phyloP scores from a whole-genome alignment of 139 green algal genomes.

The Dunaliella primolecta region DNA sequence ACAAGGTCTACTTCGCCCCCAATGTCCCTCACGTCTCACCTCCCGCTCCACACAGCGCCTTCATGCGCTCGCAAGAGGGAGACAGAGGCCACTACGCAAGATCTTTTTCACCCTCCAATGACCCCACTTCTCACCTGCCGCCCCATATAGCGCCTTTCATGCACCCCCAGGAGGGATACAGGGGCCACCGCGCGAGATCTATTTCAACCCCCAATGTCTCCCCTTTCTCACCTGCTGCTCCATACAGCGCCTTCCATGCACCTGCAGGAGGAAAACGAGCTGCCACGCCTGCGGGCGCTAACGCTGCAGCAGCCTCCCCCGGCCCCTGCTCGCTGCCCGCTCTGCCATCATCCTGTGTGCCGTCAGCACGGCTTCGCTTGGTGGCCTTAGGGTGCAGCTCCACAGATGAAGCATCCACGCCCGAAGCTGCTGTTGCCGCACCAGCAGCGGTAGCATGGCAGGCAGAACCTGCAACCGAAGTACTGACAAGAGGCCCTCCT shows the following conservation, averaged over 20 bases:
- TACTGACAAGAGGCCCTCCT: no score
- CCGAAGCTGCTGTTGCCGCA: background rate
- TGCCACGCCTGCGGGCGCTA: background rate
- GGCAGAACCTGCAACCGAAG: no score
- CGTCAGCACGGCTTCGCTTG: background rate
- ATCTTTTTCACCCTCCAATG: no score
- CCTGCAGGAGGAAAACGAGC: background rate
- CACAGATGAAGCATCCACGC: no score
- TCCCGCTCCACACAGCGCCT: slow-evolving; percentile 24
- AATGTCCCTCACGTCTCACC: no score
- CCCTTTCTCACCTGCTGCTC: slow-evolving; percentile 26
- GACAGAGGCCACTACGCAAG: background rate
- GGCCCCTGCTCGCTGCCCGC: background rate
- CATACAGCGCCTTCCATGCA: slow-evolving; percentile 33
- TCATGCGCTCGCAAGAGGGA: slow-evolving; percentile 20
- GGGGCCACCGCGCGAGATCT: no score
- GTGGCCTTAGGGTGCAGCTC: background rate
- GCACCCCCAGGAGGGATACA: background rate
- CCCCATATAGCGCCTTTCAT: slow-evolving; percentile 33
- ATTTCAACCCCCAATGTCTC: no score
- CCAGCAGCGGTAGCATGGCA: background rate
- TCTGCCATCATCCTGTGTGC: slow-evolving; percentile 2
- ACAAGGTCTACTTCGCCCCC: no score
- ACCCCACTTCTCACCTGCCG: slow-evolving; percentile 21
- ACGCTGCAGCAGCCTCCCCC: no score